These are phyloP conservation scores for Corymbia calophylla DNA, from an alignment of 441 rosid species.

Conservation along the genomic window DNA sequence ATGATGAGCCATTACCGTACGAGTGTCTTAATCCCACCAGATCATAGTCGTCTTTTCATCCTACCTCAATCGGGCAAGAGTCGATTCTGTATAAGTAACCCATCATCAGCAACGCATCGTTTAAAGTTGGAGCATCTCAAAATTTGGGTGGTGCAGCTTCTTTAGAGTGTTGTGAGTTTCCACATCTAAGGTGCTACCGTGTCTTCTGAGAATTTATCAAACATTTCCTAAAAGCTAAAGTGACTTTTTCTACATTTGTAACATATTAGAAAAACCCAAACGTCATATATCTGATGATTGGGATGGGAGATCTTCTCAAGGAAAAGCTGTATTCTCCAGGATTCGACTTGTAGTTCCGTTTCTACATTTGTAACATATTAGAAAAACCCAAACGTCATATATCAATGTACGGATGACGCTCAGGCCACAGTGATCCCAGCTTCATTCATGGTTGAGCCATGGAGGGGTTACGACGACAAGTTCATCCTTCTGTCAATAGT, in stretches of 20 bases:
- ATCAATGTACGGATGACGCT: neutral
- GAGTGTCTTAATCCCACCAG: neutral
- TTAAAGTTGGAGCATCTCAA: neutral
- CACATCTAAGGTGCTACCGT: neutral
- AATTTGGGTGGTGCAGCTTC: neutral
- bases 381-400: too few species aligned
- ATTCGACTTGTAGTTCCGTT: neutral
- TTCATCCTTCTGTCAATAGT: neutral
- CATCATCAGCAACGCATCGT: neutral
- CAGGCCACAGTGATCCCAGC: neutral
- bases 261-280: neutral
- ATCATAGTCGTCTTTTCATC: neutral
- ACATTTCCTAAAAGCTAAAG: neutral
- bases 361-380: too few species aligned
- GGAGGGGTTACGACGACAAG: neutral
- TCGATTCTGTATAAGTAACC: neutral
- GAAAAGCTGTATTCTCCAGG: neutral
- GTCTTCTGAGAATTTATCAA: neutral
- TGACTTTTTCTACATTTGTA: neutral
- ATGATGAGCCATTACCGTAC: neutral
- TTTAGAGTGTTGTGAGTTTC: neutral
- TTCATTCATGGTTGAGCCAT: fast-evolving
- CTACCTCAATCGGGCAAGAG: neutral
- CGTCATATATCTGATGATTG: neutral
- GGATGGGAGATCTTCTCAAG: neutral